Percentiles rank a stretch among this genome's conserved stretches.
phyloP scores from a whole-genome alignment of 2,329 filamentous ascomycete genomes.

The Nothophoma quercina region DNA sequence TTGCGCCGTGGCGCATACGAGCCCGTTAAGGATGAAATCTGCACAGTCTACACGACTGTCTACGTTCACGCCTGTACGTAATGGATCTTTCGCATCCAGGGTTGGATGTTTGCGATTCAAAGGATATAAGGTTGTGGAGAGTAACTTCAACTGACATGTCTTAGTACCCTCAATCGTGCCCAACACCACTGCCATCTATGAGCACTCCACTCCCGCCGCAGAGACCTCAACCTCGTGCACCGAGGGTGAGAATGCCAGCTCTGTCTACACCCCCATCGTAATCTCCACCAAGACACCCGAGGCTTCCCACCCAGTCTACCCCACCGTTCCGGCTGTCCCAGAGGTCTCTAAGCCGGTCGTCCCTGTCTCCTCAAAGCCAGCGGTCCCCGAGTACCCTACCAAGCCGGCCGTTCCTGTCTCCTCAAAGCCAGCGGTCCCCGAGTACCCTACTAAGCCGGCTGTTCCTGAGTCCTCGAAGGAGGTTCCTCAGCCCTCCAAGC shows the following conservation, averaged over 20 bases:
- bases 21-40: constrained; percentile 63
- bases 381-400: constrained; percentile 1
- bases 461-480: constrained; percentile 20
- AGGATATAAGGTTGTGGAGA: not conserved
- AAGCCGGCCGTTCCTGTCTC: constrained; percentile 18
- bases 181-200: constrained; percentile 36
- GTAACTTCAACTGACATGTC: constrained; percentile 16
- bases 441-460: constrained; percentile 11
- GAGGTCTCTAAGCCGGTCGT: constrained; percentile 23
- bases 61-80: constrained; percentile 58
- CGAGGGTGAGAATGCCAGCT: constrained; percentile 71
- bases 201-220: constrained; percentile 52
- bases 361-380: constrained; percentile 12
- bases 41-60: constrained; percentile 74
- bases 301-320: constrained; percentile 16
- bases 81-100: not conserved
- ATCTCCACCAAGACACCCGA: constrained; percentile 22
- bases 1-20: constrained; percentile 56
- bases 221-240: constrained; percentile 80
- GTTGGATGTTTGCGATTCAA: not conserved
- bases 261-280: constrained; percentile 51
- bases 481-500: constrained; percentile 19
- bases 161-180: constrained; percentile 33
- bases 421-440: constrained; percentile 8
- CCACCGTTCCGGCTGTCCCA: constrained; percentile 9